Conservation (phyloP, 306 rosid genomes). For the Corylus americana region DNA sequence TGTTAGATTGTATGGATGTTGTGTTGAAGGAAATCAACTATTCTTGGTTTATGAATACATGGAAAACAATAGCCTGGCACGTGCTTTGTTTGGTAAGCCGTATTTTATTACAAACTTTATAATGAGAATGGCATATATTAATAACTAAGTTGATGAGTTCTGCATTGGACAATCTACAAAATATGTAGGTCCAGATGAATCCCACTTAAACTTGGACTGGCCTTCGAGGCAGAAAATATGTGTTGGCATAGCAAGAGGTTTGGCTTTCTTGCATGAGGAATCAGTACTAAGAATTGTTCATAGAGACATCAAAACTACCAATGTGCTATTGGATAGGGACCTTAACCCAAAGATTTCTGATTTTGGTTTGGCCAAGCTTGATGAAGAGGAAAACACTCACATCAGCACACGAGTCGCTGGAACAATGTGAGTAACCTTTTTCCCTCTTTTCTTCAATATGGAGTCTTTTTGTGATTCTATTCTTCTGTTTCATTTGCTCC, state of each 20-base stretch:
- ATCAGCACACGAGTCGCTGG: too few species aligned
- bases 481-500: too few species aligned
- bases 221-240: conserved; percentile 29
- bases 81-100: conserved; percentile 60
- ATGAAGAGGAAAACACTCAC: background rate
- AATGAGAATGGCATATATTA: background rate
- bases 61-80: conserved; percentile 60
- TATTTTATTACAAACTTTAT: background rate
- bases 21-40: conserved; percentile 54
- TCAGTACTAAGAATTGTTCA: background rate
- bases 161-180: background rate
- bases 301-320: background rate
- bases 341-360: background rate
- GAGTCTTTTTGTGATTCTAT: too few species aligned
- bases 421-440: too few species aligned
- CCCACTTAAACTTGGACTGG: conserved; percentile 27
- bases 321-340: background rate
- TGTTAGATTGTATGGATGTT: conserved; percentile 61
- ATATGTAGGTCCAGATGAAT: conserved; percentile 8
- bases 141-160: background rate
- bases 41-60: conserved; percentile 62
- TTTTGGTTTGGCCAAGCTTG: background rate
- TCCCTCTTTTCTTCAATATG: too few species aligned
- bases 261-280: background rate
- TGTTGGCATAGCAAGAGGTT: background rate